A percentile compares a stretch with the other conserved stretches of the same genome.
Conservation (phyloP, 768 basidiomycete species). For the Megacollybia marginata region DNA sequence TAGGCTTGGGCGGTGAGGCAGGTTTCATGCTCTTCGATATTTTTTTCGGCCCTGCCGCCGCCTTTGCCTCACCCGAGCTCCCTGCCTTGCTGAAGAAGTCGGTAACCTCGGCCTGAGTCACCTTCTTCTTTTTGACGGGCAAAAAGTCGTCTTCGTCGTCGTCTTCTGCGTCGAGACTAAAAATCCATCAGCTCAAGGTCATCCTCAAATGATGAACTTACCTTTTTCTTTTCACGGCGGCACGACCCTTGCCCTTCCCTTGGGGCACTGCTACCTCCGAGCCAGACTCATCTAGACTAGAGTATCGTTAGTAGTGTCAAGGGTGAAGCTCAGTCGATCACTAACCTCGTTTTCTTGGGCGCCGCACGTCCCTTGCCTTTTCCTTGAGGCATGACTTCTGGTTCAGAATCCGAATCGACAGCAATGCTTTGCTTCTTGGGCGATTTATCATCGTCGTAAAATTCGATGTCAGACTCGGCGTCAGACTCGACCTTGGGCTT, state of each 20-base stretch:
- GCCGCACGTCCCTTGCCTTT: slow-evolving; percentile 18
- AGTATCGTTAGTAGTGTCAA: no score
- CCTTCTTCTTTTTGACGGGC: slow-evolving; percentile 49
- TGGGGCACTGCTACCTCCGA: slow-evolving; percentile 24
- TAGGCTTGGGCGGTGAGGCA: slow-evolving; percentile 44
- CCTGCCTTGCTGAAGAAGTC: slow-evolving; percentile 54
- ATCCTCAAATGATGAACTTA: neutral
- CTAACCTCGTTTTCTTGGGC: neutral
- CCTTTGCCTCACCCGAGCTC: slow-evolving; percentile 29
- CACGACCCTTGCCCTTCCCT: slow-evolving; percentile 17
- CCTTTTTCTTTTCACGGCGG: neutral
- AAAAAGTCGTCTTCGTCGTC: neutral
- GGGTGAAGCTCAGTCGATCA: neutral
- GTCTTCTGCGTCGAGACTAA: neutral
- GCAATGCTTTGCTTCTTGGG: slow-evolving; percentile 14
- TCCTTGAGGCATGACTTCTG: slow-evolving; percentile 18
- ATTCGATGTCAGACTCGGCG: slow-evolving; percentile 16
- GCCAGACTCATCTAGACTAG: slow-evolving; percentile 23
- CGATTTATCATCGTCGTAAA: slow-evolving; percentile 15
- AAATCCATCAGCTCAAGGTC: no score
- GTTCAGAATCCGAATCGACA: slow-evolving; percentile 31
- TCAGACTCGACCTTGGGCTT: slow-evolving; percentile 20
- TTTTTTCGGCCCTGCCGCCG: slow-evolving; percentile 32
- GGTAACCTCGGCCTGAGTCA: slow-evolving; percentile 36
- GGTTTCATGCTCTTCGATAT: slow-evolving; percentile 56